A percentile compares a stretch with the other conserved stretches of the same genome.
These are phyloP conservation scores for Emmonsia crescens DNA, from an alignment of 2,329 filamentous ascomycete genomes.

Conservation along the genomic window DNA sequence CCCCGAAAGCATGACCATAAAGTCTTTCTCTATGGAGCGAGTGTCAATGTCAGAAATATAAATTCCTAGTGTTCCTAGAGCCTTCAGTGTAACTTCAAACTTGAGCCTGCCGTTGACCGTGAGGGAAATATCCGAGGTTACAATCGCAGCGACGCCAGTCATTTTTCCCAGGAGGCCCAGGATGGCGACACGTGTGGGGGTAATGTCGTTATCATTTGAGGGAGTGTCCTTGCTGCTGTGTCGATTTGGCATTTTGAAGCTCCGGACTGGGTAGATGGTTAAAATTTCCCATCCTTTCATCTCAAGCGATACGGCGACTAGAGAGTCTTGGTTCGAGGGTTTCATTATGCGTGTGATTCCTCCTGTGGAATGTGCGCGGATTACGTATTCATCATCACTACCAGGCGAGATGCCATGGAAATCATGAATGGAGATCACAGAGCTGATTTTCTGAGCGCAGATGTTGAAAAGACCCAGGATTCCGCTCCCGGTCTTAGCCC, in stretches of 20 bases:
- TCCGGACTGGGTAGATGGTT: slow-evolving; percentile 56
- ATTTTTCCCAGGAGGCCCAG: slow-evolving; percentile 79
- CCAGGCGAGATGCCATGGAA: slow-evolving; percentile 58
- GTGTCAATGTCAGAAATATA: slow-evolving; percentile 61
- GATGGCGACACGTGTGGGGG: slow-evolving; percentile 45
- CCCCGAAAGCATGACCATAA: slow-evolving; percentile 66
- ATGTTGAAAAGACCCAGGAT: slow-evolving; percentile 83
- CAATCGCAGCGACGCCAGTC: slow-evolving; percentile 72
- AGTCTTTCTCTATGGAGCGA: slow-evolving; percentile 50
- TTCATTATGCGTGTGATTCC: slow-evolving; percentile 39
- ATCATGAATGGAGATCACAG: slow-evolving; percentile 57
- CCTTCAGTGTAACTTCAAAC: slow-evolving; percentile 63
- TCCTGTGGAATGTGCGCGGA: slow-evolving; percentile 61
- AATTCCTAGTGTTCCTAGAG: slow-evolving; percentile 59
- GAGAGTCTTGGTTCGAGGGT: slow-evolving; percentile 24
- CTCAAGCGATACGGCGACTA: slow-evolving; percentile 54
- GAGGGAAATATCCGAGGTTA: slow-evolving; percentile 49
- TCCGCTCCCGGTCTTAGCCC: slow-evolving; percentile 55
- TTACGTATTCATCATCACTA: slow-evolving; percentile 50
- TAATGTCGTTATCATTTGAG: slow-evolving; percentile 27
- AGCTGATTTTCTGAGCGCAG: slow-evolving; percentile 48
- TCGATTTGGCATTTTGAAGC: slow-evolving; percentile 36
- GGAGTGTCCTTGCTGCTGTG: slow-evolving; percentile 30
- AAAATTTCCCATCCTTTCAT: slow-evolving; percentile 69
- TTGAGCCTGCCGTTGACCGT: slow-evolving; percentile 50